phyloP scores from a whole-genome alignment of 2,329 filamentous ascomycete species.

The Volutella citrinella region DNA sequence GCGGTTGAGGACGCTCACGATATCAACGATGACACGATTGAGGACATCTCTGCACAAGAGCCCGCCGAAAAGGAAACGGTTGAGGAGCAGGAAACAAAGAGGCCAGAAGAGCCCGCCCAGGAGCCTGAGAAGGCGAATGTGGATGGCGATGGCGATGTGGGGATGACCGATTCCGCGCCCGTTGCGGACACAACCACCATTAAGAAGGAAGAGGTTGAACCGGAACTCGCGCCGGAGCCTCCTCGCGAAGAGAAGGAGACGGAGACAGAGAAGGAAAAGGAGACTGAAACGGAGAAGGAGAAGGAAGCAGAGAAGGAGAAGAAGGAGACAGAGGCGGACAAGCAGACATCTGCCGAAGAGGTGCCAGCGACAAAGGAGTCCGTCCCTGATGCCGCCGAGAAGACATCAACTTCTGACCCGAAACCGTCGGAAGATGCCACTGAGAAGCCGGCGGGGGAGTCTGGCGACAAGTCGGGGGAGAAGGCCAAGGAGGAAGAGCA shows the following conservation, averaged over 20 bases:
- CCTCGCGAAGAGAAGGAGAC: too few relatives aligned
- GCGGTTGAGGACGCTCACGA: conserved; percentile 32
- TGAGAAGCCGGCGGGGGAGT: conserved; percentile 15
- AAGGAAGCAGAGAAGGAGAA: too few relatives aligned
- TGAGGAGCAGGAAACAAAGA: conserved; percentile 19
- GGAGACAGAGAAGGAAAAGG: too few relatives aligned
- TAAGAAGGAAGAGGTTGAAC: conserved; percentile 22
- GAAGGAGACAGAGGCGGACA: too few relatives aligned
- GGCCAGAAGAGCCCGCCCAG: conserved; percentile 12
- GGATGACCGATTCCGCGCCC: conserved; percentile 41
- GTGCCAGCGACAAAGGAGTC: conserved; percentile 10
- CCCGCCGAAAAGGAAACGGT: conserved; percentile 36
- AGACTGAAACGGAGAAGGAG: too few relatives aligned
- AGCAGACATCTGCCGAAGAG: conserved; percentile 20
- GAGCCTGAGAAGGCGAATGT: conserved; percentile 25
- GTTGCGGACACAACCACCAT: conserved; percentile 21
- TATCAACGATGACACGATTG: conserved; percentile 40
- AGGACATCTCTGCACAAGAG: conserved; percentile 37
- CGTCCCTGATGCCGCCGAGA: conserved; percentile 7
- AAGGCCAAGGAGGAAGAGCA: conserved; percentile 18
- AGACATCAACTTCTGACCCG: conserved; percentile 15
- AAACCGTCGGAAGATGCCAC: conserved; percentile 16
- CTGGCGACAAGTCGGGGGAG: conserved; percentile 7
- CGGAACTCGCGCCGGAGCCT: conserved; percentile 15
- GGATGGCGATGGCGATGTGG: conserved; percentile 50